These are phyloP conservation scores for Oxyria digyna DNA, from an alignment of 148 eudicot species.

Conservation along the genomic window DNA sequence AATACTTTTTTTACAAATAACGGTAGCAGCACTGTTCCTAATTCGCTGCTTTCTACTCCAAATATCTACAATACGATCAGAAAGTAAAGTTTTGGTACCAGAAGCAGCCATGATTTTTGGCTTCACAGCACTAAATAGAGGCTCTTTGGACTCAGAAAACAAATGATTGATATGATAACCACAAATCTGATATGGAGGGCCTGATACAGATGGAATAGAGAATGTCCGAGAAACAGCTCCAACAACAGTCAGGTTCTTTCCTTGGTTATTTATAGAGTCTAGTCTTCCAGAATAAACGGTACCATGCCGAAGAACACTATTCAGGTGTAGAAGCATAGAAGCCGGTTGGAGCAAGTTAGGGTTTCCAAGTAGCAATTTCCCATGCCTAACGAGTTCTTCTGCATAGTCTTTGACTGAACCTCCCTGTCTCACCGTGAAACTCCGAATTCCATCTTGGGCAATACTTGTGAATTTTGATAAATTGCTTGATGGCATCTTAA, in stretches of 20 bases:
- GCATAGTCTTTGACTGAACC: slow-evolving; percentile 23
- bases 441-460: slow-evolving; percentile 28
- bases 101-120: slow-evolving; percentile 31
- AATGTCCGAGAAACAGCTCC: slow-evolving; percentile 57
- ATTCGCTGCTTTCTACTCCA: slow-evolving; percentile 19
- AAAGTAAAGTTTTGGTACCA: slow-evolving; percentile 25
- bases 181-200: slow-evolving; percentile 56
- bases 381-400: slow-evolving; percentile 32
- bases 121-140: slow-evolving; percentile 11
- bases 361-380: slow-evolving; percentile 31
- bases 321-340: slow-evolving; percentile 24
- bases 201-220: slow-evolving; percentile 66
- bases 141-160: slow-evolving; percentile 22
- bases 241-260: slow-evolving; percentile 38
- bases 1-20: slow-evolving; percentile 18
- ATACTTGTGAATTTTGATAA: slow-evolving; percentile 32
- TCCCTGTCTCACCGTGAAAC: slow-evolving; percentile 27
- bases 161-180: slow-evolving; percentile 48
- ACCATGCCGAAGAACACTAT: slow-evolving; percentile 30
- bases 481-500: slow-evolving; percentile 50
- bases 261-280: slow-evolving; percentile 31
- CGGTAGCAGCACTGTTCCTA: slow-evolving; percentile 17
- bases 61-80: slow-evolving; percentile 26
- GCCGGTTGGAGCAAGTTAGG: slow-evolving; percentile 23
- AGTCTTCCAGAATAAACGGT: slow-evolving; percentile 41